These are phyloP conservation scores for Ceratocystis papillata DNA, from an alignment of 2,329 filamentous ascomycete genomes.

Conservation along the genomic window DNA sequence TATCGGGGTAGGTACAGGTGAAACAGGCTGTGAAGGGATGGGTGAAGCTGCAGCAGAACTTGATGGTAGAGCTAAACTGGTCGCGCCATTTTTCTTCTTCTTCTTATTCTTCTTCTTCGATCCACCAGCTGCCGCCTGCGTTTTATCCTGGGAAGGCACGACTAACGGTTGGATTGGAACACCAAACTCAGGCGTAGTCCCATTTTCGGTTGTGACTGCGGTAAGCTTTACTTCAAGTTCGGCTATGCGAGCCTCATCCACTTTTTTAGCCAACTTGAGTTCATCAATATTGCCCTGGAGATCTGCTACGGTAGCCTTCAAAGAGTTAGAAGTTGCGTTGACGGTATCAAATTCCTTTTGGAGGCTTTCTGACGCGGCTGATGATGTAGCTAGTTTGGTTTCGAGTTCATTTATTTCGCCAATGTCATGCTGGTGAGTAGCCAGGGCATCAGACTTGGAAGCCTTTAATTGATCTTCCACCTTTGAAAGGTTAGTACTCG, in stretches of 20 bases:
- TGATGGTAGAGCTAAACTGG: slow-evolving; percentile 31
- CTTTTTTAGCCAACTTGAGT: slow-evolving; percentile 33
- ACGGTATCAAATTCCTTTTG: slow-evolving; percentile 35
- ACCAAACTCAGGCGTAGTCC: slow-evolving; percentile 26
- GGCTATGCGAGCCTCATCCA: slow-evolving; percentile 35
- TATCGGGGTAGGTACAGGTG: background rate
- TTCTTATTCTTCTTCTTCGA: slow-evolving; percentile 65
- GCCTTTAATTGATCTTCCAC: slow-evolving; percentile 26
- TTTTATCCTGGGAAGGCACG: slow-evolving; percentile 26
- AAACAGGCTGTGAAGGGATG: slow-evolving; percentile 12
- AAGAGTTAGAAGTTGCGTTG: slow-evolving; percentile 32
- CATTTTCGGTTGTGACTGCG: slow-evolving; percentile 23
- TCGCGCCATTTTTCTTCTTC: slow-evolving; percentile 68
- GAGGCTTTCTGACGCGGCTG: slow-evolving; percentile 33
- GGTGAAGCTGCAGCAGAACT: slow-evolving; percentile 24
- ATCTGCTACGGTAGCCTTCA: slow-evolving; percentile 16
- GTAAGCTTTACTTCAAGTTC: slow-evolving; percentile 34
- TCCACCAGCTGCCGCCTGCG: slow-evolving; percentile 26
- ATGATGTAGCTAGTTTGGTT: slow-evolving; percentile 30
- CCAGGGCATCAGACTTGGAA: slow-evolving; percentile 24
- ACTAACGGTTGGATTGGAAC: slow-evolving; percentile 29
- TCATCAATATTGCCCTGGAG: slow-evolving; percentile 21
- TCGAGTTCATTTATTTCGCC: slow-evolving; percentile 33
- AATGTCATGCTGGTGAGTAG: slow-evolving; percentile 30
- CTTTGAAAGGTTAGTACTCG: slow-evolving; percentile 8